Base-by-base conservation (phyloP, 106 monocot genomes). In the Allium cepa region DNA sequence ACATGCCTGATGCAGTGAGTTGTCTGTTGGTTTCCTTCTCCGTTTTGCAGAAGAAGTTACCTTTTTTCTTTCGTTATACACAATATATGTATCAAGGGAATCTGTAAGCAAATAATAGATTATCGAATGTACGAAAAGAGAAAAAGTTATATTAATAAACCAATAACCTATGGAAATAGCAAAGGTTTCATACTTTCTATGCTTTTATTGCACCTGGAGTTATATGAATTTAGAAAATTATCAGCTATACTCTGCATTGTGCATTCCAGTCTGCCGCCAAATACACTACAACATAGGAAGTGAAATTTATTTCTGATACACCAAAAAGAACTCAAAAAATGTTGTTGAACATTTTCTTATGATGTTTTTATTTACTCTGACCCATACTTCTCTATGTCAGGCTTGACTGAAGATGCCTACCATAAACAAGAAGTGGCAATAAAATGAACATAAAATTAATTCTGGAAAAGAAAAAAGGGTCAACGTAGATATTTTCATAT, bases 201-300 rank as follows among this genome's bases (percentile, higher is more conserved):
- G 66, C 63, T 73, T 73, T 78, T 60, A 26, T 67, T 69, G 56
- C 82, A 82, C 53, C 76, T 83, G 8, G 76, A 84, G 53, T 67
- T 52, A 78, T 74, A 92, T 13, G 58, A 72, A 67, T 92, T 97
- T 59, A 74, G 46, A 84, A 97, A 97, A 61, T 73, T 86, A 66
- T 97, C 86, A 59, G 92, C 92, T 75, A 97, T 92, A 77, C 76
- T 97, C 69, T 97, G 96, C 96, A 97, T 97, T 13, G 96, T 97
- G 73, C 92, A 97, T 68, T 97, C 96, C 72, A 97, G 64, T 76
- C 96, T 84, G 49, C 96, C 96, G 60, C 96, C 96, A 82, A 76
- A 82, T 55, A 84, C 74, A 82, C 96, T 97, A 74, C 68, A 50
- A 80, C 47, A 78, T 60, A 47, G 50, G 53, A 68, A 73, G 46